Conservation (phyloP, 139 green algal species). For the Micromonas commoda region DNA sequence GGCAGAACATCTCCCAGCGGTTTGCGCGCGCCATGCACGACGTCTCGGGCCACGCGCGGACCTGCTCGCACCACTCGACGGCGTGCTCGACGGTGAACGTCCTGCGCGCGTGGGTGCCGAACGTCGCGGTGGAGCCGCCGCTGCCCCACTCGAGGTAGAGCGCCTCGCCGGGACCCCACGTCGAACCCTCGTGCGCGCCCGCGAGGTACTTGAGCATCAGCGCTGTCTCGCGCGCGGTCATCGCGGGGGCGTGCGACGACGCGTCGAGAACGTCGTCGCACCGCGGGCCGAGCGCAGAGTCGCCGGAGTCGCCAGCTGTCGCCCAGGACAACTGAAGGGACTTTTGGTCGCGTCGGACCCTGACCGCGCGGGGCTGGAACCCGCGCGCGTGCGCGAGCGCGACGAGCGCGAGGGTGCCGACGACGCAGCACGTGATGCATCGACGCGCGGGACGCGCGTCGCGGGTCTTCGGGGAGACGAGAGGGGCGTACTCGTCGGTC, state of each 20-base stretch:
- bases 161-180: too few relatives aligned
- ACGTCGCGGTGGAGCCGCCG: background rate
- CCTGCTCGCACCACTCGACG: background rate
- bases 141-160: background rate
- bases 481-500: too few relatives aligned
- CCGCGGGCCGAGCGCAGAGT: background rate
- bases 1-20: background rate
- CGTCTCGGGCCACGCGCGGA: background rate
- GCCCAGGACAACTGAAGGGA: too few relatives aligned
- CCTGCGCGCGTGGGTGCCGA: background rate
- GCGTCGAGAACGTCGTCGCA: background rate
- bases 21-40: background rate
- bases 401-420: too few relatives aligned
- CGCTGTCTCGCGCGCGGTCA: background rate
- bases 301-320: background rate
- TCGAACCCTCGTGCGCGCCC: background rate
- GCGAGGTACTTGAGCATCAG: background rate
- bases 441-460: too few relatives aligned
- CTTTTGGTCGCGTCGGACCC: too few relatives aligned
- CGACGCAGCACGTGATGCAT: too few relatives aligned
- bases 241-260: background rate
- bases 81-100: background rate
- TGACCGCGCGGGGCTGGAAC: too few relatives aligned
- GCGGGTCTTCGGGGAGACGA: too few relatives aligned
- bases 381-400: too few relatives aligned